These are phyloP conservation scores for Phyllosticta citribraziliensis DNA, from an alignment of 2,329 filamentous ascomycete genomes.

Conservation along the genomic window DNA sequence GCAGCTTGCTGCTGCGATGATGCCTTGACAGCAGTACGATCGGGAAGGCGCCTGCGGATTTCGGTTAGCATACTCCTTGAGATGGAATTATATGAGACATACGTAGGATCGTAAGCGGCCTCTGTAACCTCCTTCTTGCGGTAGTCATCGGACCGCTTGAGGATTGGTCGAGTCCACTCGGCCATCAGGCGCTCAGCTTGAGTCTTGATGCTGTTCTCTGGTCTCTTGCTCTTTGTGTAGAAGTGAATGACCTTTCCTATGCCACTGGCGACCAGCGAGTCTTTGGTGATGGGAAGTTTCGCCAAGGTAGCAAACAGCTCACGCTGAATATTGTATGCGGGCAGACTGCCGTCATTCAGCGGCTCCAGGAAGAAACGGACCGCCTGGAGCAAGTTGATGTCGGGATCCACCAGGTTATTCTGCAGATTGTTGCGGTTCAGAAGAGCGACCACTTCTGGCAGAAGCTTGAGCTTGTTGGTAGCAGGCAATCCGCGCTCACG, in stretches of 20 bases:
- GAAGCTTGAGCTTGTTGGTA: constrained; percentile 83
- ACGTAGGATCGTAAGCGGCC: constrained; percentile 50
- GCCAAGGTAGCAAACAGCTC: constrained; percentile 78
- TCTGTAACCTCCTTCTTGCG: constrained; percentile 68
- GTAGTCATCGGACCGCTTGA: constrained; percentile 90
- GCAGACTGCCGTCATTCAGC: constrained; percentile 83
- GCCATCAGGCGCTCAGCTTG: constrained; percentile 86
- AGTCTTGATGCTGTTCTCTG: constrained; percentile 80
- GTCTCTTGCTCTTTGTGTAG: constrained; percentile 90
- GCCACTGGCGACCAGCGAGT: constrained; percentile 77
- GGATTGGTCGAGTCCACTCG: constrained; percentile 90
- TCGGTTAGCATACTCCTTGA: constrained; percentile 14
- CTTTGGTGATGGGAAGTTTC: constrained; percentile 81
- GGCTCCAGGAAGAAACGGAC: constrained; percentile 97
- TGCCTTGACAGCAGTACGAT: constrained; percentile 17
- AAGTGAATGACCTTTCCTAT: constrained; percentile 95
- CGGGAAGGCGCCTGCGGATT: constrained; percentile 18
- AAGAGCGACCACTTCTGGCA: constrained; percentile 79
- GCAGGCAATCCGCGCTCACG: constrained; percentile 73
- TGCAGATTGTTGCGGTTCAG: constrained; percentile 84
- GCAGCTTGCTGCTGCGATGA: constrained; percentile 22
- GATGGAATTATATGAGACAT: constrained; percentile 15
- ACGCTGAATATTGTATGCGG: constrained; percentile 94
- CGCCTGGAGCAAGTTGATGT: constrained; percentile 88
- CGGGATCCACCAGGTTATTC: constrained; percentile 78